Conservation (phyloP, 495 filamentous ascomycete species). For the Entonaema liquescens region DNA sequence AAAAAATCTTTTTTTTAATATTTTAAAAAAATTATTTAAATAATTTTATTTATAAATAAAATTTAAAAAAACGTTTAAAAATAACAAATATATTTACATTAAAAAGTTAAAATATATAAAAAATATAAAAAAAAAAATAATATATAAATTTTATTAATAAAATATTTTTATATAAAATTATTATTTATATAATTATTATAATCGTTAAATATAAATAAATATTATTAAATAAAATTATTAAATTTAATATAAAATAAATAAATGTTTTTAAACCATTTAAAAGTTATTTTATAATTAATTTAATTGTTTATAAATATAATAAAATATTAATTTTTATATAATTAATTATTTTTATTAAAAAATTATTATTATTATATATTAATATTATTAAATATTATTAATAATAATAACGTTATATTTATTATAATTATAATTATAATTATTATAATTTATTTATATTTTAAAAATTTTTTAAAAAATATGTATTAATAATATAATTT, state of each 20-base stretch:
- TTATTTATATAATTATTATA: not conserved
- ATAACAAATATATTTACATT: not conserved
- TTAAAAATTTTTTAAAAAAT: not conserved
- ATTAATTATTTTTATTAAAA: not conserved
- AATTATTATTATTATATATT: not conserved
- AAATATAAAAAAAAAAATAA: not conserved
- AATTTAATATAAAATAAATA: not conserved
- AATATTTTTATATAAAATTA: not conserved
- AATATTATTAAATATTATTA: not conserved
- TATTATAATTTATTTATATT: not conserved
- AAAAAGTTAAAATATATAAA: not conserved
- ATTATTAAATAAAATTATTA: not conserved
- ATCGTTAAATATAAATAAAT: not conserved
- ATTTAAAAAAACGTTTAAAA: not conserved
- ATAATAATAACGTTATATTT: not conserved
- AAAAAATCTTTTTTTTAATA: not conserved
- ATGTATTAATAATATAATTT: not conserved
- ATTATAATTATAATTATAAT: not conserved
- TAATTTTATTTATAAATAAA: not conserved
- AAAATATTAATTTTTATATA: not conserved
- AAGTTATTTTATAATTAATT: not conserved
- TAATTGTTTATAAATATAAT: not conserved
- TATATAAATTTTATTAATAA: not conserved
- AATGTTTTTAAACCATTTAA: not conserved
- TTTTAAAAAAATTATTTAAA: not conserved